Conservation (phyloP, 345 rosid species). For the Populus euphratica region DNA sequence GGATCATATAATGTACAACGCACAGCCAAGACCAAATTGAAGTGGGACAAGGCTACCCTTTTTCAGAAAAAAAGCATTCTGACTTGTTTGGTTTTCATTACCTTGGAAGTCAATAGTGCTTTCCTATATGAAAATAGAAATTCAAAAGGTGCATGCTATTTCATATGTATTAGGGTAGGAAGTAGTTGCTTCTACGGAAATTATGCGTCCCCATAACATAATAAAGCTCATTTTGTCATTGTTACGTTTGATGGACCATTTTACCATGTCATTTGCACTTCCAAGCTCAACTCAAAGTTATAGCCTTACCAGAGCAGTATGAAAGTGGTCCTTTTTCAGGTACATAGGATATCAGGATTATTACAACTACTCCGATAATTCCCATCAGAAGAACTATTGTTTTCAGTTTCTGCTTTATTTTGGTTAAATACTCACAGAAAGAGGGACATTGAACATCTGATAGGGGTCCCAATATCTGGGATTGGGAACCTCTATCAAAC, state of each 20-base stretch:
- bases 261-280: not conserved
- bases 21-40: not conserved
- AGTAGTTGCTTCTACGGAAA: not conserved
- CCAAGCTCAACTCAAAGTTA: not conserved
- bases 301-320: not conserved
- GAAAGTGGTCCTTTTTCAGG: not conserved
- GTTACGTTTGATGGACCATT: not conserved
- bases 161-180: not conserved
- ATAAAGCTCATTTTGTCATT: not conserved
- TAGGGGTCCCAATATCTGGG: not conserved
- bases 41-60: slow-evolving; percentile 2
- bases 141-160: not conserved
- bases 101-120: not conserved
- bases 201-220: not conserved
- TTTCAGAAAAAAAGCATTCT: slow-evolving; percentile 1
- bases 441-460: not conserved
- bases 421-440: not conserved
- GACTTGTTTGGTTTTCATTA: not conserved
- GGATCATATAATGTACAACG: not conserved
- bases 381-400: not conserved
- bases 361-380: not conserved
- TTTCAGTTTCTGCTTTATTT: not conserved
- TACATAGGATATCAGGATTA: not conserved
- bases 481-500: not conserved
- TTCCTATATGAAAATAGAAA: not conserved